phyloP scores from a whole-genome alignment of 1,284 basidiomycete species.

The Ustilago esculenta region DNA sequence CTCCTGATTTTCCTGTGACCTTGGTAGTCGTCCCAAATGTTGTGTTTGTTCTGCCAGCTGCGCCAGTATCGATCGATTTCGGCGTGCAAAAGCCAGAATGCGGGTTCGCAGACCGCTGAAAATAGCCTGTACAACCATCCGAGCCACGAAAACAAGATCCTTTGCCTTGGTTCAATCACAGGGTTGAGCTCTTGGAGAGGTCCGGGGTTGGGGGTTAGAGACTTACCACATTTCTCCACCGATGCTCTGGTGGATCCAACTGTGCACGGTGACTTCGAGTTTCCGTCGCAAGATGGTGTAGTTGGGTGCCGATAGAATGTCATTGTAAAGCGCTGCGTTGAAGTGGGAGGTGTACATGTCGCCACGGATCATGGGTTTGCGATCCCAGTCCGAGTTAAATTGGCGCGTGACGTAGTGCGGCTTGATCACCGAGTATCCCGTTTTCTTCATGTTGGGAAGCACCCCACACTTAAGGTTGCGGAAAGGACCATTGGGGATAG shows the following conservation, averaged over 20 bases:
- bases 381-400: constrained; percentile 31
- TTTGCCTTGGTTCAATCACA: too few relatives aligned
- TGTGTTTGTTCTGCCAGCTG: constrained; percentile 7
- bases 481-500: constrained; percentile 34
- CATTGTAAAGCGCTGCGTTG: constrained; percentile 2
- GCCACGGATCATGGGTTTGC: constrained; percentile 13
- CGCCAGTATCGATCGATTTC: constrained; percentile 35
- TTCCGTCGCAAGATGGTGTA: constrained; percentile 9
- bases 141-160: too few relatives aligned
- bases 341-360: constrained; percentile 37
- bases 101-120: constrained; percentile 29
- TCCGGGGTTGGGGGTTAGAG: too few relatives aligned
- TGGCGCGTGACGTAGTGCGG: constrained; percentile 34
- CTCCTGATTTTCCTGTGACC: constrained; percentile 9
- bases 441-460: constrained; percentile 22
- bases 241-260: constrained; percentile 27
- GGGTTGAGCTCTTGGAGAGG: too few relatives aligned
- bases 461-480: constrained; percentile 4
- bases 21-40: constrained; percentile 11
- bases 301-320: constrained; percentile 1
- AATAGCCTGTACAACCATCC: too few relatives aligned
- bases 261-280: constrained; percentile 21
- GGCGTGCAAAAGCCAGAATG: constrained; percentile 40
- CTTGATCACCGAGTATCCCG: constrained; percentile 20
- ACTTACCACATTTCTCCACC: constrained; percentile 38